A percentile compares a stretch with the other conserved stretches of the same genome.
These are phyloP conservation scores for Nakaseomyces glabratus DNA, from an alignment of 1,139 yeast genomes.

Conservation along the genomic window DNA sequence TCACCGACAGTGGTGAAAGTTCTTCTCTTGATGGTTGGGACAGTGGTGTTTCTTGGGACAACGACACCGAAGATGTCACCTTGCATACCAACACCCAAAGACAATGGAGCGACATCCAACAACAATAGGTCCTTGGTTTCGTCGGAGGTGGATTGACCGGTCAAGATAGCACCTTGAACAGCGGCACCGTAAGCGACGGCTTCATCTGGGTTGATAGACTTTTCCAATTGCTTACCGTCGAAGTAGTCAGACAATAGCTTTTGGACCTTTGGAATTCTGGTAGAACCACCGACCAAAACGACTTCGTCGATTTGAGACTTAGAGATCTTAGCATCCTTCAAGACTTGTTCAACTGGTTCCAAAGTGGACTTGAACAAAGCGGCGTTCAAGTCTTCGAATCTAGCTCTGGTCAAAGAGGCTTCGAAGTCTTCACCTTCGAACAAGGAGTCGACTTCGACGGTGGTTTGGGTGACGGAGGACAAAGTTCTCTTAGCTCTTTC, in stretches of 20 bases:
- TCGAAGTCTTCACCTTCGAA: conserved; percentile 93
- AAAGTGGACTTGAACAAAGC: conserved; percentile 90
- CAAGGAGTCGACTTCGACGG: conserved; percentile 90
- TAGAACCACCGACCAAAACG: conserved; percentile 97
- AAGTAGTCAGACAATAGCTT: conserved; percentile 92
- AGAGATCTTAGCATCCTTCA: conserved; percentile 83
- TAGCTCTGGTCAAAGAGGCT: conserved; percentile 92
- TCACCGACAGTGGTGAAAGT: conserved; percentile 98
- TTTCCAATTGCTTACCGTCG: conserved; percentile 90
- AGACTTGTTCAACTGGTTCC: conserved; percentile 94
- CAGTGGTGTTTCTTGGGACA: conserved; percentile 98
- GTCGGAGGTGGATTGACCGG: conserved; percentile 91
- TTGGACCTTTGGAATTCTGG: conserved; percentile 97
- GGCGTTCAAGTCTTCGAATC: conserved; percentile 93
- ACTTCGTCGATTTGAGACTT: conserved; percentile 84
- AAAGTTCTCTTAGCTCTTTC: conserved; percentile 98
- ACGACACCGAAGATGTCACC: conserved; percentile 97
- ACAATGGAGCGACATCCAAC: conserved; percentile 94
- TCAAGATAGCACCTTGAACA: conserved; percentile 95
- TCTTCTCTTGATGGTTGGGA: conserved; percentile 97
- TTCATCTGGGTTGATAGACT: conserved; percentile 96
- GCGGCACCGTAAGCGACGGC: conserved; percentile 99
- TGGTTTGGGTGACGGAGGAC: conserved; percentile 89
- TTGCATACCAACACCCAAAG: conserved; percentile 98
- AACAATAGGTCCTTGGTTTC: conserved; percentile 93